Conservation (phyloP, 257 asterid genomes). For the Coffea canephora region DNA sequence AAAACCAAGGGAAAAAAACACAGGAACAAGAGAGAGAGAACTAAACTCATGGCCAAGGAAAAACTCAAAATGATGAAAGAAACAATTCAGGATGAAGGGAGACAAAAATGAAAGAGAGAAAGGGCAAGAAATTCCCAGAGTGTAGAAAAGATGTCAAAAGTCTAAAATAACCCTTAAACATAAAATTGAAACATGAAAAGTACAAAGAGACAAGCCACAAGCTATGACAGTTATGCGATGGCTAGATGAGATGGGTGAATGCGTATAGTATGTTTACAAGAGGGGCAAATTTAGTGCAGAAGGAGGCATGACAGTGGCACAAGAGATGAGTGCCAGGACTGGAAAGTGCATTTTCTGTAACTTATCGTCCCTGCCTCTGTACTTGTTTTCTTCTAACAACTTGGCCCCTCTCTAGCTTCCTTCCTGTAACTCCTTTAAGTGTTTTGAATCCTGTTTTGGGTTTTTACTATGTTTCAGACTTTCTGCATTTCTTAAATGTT, state of each 20-base stretch:
- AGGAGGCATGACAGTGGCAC: neutral
- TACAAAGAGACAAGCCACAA: neutral
- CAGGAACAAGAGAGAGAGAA: neutral
- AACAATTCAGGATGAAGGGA: neutral
- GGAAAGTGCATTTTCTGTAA: neutral
- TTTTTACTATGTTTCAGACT: neutral
- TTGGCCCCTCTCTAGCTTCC: neutral
- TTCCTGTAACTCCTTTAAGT: neutral
- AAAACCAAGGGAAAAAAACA: no score
- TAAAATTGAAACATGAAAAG: neutral
- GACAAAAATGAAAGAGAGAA: neutral
- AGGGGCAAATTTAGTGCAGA: neutral
- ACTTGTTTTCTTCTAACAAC: neutral
- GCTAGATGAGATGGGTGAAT: neutral
- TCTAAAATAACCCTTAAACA: neutral
- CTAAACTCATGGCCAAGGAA: neutral
- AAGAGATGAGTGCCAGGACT: neutral
- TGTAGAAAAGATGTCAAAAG: neutral
- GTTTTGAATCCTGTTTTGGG: neutral
- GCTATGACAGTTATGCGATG: neutral
- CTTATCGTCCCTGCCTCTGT: neutral
- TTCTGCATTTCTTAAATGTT: neutral
- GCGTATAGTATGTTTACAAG: neutral
- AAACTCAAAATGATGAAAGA: neutral
- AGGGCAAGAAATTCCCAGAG: neutral